phyloP scores from a whole-genome alignment of 768 basidiomycete species.

The Auricularia auricula-judae region DNA sequence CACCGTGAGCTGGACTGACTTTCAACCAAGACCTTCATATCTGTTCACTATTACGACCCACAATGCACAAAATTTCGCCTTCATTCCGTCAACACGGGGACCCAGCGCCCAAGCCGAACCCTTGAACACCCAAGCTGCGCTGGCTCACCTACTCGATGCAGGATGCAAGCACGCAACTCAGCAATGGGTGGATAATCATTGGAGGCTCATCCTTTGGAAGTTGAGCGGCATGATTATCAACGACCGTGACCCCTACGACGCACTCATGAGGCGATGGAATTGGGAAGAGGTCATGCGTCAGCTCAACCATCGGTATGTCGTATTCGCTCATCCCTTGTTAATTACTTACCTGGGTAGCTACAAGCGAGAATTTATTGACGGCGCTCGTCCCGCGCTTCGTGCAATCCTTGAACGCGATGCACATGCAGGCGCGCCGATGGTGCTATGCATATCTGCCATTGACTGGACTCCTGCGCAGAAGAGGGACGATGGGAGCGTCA shows the following conservation, averaged over 20 bases:
- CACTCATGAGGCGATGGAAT: slow-evolving; percentile 53
- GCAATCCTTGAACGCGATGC: slow-evolving; percentile 77
- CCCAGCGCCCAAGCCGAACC: slow-evolving; percentile 4
- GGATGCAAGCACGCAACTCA: slow-evolving; percentile 63
- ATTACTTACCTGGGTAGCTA: slow-evolving; percentile 41
- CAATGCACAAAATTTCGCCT: slow-evolving; percentile 11
- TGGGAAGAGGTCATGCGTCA: slow-evolving; percentile 77
- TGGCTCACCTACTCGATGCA: slow-evolving; percentile 38
- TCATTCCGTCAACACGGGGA: slow-evolving; percentile 4
- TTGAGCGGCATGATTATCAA: slow-evolving; percentile 72
- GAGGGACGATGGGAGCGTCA: slow-evolving; percentile 26
- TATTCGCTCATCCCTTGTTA: background rate
- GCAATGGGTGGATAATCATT: slow-evolving; percentile 88
- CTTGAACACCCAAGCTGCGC: slow-evolving; percentile 43
- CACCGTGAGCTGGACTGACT: no score
- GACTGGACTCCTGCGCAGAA: slow-evolving; percentile 34
- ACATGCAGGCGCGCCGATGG: slow-evolving; percentile 66
- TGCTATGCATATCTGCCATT: slow-evolving; percentile 74
- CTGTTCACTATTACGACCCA: slow-evolving; percentile 7
- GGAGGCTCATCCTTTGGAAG: slow-evolving; percentile 89
- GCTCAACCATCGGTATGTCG: slow-evolving; percentile 67
- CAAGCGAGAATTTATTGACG: slow-evolving; percentile 72
- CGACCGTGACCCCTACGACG: slow-evolving; percentile 51
- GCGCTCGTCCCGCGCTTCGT: slow-evolving; percentile 71
- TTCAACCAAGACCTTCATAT: slow-evolving; percentile 7